Evolutionary conservation across 495 filamentous ascomycete genomes (phyloP).

Genomic region (Viridothelium virens): DNA sequence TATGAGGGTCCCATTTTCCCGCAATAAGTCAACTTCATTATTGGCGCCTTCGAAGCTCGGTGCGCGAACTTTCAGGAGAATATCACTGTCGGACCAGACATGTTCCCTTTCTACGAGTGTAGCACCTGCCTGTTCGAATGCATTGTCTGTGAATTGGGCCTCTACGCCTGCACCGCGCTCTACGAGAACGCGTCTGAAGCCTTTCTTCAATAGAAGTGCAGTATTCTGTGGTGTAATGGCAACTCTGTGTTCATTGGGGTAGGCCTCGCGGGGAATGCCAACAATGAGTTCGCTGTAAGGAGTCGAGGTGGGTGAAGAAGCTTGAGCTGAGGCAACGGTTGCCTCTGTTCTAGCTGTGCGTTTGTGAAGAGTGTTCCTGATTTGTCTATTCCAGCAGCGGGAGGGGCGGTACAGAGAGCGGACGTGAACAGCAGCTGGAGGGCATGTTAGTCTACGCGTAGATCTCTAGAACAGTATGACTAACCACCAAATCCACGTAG

Average conservation of each 20-base stretch:
- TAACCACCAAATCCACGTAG: neutral
- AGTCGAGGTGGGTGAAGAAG: constrained; percentile 35
- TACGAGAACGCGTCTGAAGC: constrained; percentile 62
- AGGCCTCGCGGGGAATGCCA: constrained; percentile 57
- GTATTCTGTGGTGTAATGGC: constrained; percentile 76
- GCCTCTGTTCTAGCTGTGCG: neutral
- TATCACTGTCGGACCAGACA: constrained; percentile 62
- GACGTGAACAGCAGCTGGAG: neutral
- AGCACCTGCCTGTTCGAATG: constrained; percentile 64
- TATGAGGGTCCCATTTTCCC: constrained; percentile 58
- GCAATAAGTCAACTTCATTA: constrained; percentile 53
- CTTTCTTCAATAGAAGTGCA: constrained; percentile 66
- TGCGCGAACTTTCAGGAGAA: constrained; percentile 70
- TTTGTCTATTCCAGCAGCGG: neutral
- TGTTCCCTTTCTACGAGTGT: constrained; percentile 55
- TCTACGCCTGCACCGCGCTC: constrained; percentile 66
- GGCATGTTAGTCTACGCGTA: neutral
- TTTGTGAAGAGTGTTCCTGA: neutral
- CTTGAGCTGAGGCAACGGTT: neutral
- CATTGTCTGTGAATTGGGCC: constrained; percentile 63
- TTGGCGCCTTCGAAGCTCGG: constrained; percentile 46
- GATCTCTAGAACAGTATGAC: neutral
- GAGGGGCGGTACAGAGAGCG: neutral
- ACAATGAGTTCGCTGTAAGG: constrained; percentile 63
- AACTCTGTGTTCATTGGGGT: constrained; percentile 61